These are phyloP conservation scores for Trichosporon sp. DNA, from an alignment of 1,284 basidiomycete species.

Conservation along the genomic window DNA sequence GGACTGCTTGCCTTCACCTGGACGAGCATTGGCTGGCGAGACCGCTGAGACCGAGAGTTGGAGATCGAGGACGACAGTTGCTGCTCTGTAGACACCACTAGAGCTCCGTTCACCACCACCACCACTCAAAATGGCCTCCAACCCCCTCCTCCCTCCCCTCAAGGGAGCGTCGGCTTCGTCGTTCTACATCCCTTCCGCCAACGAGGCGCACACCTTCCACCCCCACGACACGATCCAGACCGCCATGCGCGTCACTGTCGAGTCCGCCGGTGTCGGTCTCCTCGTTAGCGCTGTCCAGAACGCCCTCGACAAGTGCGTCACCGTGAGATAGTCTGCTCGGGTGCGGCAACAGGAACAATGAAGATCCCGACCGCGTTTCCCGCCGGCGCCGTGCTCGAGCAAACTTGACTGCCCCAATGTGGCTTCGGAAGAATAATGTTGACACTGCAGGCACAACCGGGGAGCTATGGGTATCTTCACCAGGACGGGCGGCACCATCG, in stretches of 20 bases:
- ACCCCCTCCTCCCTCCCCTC: conserved; percentile 48
- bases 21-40: conserved; percentile 29
- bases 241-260: conserved; percentile 67
- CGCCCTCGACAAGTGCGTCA: conserved; percentile 65
- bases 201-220: conserved; percentile 48
- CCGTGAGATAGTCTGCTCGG: neutral
- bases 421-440: conserved; percentile 6
- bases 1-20: conserved; percentile 25
- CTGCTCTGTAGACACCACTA: conserved; percentile 22
- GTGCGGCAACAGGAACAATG: neutral
- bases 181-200: conserved; percentile 47
- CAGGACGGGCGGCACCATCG: conserved; percentile 75
- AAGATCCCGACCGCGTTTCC: neutral
- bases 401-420: neutral
- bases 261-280: conserved; percentile 72
- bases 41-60: conserved; percentile 9
- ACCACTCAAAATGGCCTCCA: conserved; percentile 34
- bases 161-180: conserved; percentile 32
- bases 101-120: conserved; percentile 16
- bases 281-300: conserved; percentile 82
- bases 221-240: conserved; percentile 44
- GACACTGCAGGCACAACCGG: conserved; percentile 64
- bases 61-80: conserved; percentile 22
- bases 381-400: neutral
- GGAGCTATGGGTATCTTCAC: conserved; percentile 87